phyloP scores from a whole-genome alignment of 768 basidiomycete species.

The Tylopilus sp. region DNA sequence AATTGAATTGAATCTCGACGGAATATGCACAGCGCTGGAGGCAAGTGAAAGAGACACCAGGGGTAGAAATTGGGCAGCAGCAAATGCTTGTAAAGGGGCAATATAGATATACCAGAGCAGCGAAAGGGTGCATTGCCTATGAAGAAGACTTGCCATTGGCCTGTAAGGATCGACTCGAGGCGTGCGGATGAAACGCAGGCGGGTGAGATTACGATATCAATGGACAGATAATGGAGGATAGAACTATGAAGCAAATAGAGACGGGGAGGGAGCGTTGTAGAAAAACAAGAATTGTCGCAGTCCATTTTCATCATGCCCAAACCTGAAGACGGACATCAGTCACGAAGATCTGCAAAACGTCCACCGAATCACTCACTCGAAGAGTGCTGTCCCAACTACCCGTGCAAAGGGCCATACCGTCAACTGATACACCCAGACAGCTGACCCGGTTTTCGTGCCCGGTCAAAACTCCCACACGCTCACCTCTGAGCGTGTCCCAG shows the following conservation, averaged over 20 bases:
- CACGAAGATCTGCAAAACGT: not conserved
- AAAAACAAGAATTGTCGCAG: conserved; percentile 24
- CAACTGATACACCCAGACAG: conserved; percentile 92
- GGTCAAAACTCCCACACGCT: conserved; percentile 94
- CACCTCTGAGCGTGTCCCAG: conserved; percentile 98
- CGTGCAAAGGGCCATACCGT: conserved; percentile 98
- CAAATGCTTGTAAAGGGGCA: conserved; percentile 32
- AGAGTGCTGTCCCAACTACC: conserved; percentile 98
- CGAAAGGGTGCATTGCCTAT: conserved; percentile 29
- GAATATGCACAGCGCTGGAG: conserved; percentile 47
- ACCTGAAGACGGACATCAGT: conserved; percentile 47
- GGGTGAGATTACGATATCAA: conserved; percentile 53
- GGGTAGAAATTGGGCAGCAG: conserved; percentile 32
- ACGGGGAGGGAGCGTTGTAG: conserved; percentile 21
- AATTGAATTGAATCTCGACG: conserved; percentile 35
- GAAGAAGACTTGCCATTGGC: conserved; percentile 36
- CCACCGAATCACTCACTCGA: conserved; percentile 55
- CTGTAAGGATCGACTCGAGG: conserved; percentile 64
- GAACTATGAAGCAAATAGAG: conserved; percentile 21
- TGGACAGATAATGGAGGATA: conserved; percentile 34
- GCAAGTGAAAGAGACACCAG: conserved; percentile 33
- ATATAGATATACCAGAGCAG: conserved; percentile 36
- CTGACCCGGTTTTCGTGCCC: conserved; percentile 98
- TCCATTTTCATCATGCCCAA: conserved; percentile 64
- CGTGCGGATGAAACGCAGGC: conserved; percentile 45